Evolutionary conservation across 208 protist genomes (phyloP).

Genomic region (Wallacemonas rigidus): DNA sequence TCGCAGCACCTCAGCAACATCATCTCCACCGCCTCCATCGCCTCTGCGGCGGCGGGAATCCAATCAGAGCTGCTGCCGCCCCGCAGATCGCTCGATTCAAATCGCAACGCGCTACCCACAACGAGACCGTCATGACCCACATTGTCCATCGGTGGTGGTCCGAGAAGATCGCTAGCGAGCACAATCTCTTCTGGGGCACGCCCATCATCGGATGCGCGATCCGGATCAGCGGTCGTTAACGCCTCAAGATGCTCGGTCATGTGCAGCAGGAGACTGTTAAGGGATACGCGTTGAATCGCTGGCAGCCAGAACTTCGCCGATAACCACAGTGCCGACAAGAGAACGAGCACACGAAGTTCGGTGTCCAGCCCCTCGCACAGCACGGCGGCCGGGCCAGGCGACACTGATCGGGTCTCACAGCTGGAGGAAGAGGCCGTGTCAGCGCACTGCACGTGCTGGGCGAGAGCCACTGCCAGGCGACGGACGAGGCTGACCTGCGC

Average conservation of each 20-base stretch:
- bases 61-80: not conserved
- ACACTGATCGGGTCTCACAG: no score
- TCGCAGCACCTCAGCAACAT: slow-evolving; percentile 24
- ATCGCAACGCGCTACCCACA: not conserved
- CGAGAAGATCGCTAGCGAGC: not conserved
- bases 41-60: not conserved
- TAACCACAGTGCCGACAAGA: slow-evolving; percentile 21
- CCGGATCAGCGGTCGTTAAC: not conserved
- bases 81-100: slow-evolving; percentile 4
- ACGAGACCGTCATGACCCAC: not conserved
- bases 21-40: slow-evolving; percentile 29
- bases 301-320: slow-evolving; percentile 32
- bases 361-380: not conserved
- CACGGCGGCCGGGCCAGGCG: not conserved
- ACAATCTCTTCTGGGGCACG: not conserved
- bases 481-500: not conserved
- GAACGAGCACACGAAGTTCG: not conserved
- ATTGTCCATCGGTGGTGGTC: not conserved
- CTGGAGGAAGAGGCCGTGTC: no score
- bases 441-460: no score
- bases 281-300: slow-evolving; percentile 31
- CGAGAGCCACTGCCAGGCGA: no score
- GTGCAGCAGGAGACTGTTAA: slow-evolving; percentile 28
- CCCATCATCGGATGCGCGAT: not conserved
- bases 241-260: slow-evolving; percentile 5